Conservation (phyloP, 2,329 filamentous ascomycete species). For the Xylariaceae sp. region DNA sequence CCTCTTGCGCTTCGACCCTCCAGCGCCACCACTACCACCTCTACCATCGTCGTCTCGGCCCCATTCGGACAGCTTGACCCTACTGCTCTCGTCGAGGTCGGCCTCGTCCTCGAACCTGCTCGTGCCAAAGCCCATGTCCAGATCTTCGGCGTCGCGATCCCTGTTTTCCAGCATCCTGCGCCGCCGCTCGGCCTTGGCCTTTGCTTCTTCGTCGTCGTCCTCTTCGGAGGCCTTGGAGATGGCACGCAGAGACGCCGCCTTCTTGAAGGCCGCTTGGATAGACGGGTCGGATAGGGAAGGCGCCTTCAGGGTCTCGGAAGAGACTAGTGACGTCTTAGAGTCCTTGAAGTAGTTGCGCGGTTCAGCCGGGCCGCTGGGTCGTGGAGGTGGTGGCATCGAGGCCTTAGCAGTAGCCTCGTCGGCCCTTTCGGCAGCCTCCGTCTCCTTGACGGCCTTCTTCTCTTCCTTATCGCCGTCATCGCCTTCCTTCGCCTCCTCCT, state of each 20-base stretch:
- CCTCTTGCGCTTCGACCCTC: constrained; percentile 59
- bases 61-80: constrained; percentile 65
- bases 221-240: constrained; percentile 36
- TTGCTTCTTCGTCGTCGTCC: constrained; percentile 40
- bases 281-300: constrained; percentile 66
- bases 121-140: constrained; percentile 91
- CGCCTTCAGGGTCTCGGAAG: constrained; percentile 44
- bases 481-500: constrained; percentile 22
- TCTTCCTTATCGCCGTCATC: constrained; percentile 33
- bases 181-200: constrained; percentile 60
- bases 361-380: constrained; percentile 31
- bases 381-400: constrained; percentile 44
- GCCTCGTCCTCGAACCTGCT: constrained; percentile 85
- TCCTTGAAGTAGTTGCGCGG: constrained; percentile 59
- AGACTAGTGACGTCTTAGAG: constrained; percentile 48
- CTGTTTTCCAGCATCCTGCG: constrained; percentile 68
- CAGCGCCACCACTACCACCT: constrained; percentile 38
- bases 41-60: constrained; percentile 46
- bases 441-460: constrained; percentile 19
- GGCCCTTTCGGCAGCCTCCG: constrained; percentile 16
- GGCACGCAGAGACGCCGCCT: constrained; percentile 63
- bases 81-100: constrained; percentile 64
- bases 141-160: constrained; percentile 78
- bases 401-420: constrained; percentile 19
- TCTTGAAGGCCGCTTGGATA: constrained; percentile 78